These are phyloP conservation scores for Verruconis gallopava DNA, from an alignment of 2,329 filamentous ascomycete species.

Conservation along the genomic window DNA sequence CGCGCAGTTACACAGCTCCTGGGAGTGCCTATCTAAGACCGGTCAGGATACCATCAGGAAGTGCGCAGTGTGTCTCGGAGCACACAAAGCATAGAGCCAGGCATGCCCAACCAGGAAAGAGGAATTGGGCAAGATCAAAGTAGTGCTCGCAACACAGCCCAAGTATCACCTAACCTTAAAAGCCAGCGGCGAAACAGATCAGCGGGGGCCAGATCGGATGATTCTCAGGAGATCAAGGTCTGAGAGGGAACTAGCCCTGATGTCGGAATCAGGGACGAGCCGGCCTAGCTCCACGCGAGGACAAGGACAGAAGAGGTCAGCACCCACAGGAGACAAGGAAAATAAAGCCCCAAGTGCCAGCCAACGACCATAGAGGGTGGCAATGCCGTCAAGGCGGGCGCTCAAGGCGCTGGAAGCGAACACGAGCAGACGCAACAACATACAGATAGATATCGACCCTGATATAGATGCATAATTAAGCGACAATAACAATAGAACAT, in stretches of 20 bases:
- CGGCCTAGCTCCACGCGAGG: background rate
- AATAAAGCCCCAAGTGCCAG: background rate
- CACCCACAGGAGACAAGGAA: slow-evolving; percentile 2
- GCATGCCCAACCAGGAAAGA: slow-evolving; percentile 12
- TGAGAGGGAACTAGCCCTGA: background rate
- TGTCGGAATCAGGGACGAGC: background rate
- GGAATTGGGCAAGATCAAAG: slow-evolving; percentile 12
- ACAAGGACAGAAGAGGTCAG: slow-evolving; percentile 2
- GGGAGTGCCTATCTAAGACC: slow-evolving; percentile 11
- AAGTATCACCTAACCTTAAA: background rate
- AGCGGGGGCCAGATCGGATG: too few relatives aligned
- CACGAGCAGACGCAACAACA: background rate
- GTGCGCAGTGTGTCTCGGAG: slow-evolving; percentile 12
- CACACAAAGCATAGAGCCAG: slow-evolving; percentile 11
- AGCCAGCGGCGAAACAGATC: too few relatives aligned
- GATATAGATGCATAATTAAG: background rate
- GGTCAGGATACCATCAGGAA: slow-evolving; percentile 11
- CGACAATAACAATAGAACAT: too few relatives aligned
- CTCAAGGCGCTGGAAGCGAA: background rate
- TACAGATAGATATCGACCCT: background rate
- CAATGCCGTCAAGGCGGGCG: background rate
- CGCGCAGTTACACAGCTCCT: slow-evolving; percentile 11
- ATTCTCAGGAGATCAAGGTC: background rate
- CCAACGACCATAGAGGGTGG: background rate
- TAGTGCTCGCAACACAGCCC: slow-evolving; percentile 2